Conservation (phyloP, 2,329 filamentous ascomycete species). For the Colletotrichum truncatum region DNA sequence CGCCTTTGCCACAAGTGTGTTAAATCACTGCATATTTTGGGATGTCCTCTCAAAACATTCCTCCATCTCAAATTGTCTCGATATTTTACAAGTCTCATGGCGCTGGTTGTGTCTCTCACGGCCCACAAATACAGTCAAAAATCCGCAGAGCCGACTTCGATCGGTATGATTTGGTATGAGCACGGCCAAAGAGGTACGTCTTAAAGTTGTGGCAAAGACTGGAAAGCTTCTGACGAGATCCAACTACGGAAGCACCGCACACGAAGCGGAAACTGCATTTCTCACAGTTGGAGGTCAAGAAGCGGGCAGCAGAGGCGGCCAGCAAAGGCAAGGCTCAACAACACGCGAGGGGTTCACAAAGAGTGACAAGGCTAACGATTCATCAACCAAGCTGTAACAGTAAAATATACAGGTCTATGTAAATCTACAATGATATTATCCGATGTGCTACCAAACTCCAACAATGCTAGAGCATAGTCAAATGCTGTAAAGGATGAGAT, state of each 20-base stretch:
- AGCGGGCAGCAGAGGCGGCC: no score
- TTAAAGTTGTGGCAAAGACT: no score
- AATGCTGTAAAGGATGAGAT: not conserved
- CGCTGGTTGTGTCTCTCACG: not conserved
- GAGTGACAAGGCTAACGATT: not conserved
- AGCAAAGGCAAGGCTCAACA: not conserved
- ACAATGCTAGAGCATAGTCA: not conserved
- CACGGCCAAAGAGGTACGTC: no score
- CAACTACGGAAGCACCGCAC: no score
- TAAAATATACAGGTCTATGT: not conserved
- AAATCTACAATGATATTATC: not conserved
- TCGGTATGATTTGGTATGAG: no score
- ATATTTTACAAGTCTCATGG: not conserved
- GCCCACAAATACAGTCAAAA: no score
- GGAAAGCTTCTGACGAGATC: no score
- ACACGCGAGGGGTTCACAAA: not conserved
- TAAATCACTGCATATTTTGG: conserved; percentile 30
- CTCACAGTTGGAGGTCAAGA: no score
- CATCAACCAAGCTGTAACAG: not conserved
- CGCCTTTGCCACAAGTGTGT: conserved; percentile 28
- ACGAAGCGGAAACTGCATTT: no score
- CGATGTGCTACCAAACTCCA: conserved; percentile 1
- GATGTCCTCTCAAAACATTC: not conserved
- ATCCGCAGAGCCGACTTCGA: no score
- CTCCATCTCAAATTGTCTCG: not conserved